Evolutionary conservation across 352 stramenopile species (phyloP), one percentile per base, ranked within the genome.

Genomic region (Phytopythium sindhum): DNA sequence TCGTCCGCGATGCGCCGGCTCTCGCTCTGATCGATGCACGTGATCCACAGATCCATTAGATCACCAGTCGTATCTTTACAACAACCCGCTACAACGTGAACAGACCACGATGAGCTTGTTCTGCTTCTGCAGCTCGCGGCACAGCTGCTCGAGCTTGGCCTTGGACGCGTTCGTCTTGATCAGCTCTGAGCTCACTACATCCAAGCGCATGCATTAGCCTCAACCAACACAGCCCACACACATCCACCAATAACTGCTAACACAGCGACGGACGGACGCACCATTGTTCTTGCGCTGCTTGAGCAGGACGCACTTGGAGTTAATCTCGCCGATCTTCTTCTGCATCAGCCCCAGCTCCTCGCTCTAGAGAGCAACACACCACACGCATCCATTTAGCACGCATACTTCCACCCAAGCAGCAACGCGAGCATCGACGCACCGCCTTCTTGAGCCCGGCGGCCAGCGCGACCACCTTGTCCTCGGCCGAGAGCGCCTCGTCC

Each of bases 71-170:
- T 14, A 37, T 0, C 55, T 12, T 48, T 2, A 57, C 24, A 11
- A 60, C 29, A 61, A 28, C 4, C 62, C 44, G 57, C 0, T n/a
- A 7, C 26, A 61, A 2, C 35, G 1, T 51, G 24, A 37, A 35
- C 73, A 31, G 63, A 90, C 80, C 62, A 92, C 76, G 61, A 93
- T 93, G 21, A 89, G 68, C 63, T 96, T 96, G 69, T 96, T 96
- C 55, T 96, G 87, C 67, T 93, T 93, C 68, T 94, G 85, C 33
- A 96, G 54, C 59, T 94, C 87, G 11, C 87, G 84, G 68, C 87
- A 96, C 11, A 96, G 80, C 44, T 91, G 79, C 57, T 96, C 87
- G 42, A 96, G 65, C 63, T 96, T 96, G 47, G 45, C 35, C 60
- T 93, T 96, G 10, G 85, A 84, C 9, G 72, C 57, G 26, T 67